A percentile compares a stretch with the other conserved stretches of the same genome.
These are phyloP conservation scores for Thermothielavioides terrestris DNA, from an alignment of 495 filamentous ascomycete genomes.

Conservation along the genomic window DNA sequence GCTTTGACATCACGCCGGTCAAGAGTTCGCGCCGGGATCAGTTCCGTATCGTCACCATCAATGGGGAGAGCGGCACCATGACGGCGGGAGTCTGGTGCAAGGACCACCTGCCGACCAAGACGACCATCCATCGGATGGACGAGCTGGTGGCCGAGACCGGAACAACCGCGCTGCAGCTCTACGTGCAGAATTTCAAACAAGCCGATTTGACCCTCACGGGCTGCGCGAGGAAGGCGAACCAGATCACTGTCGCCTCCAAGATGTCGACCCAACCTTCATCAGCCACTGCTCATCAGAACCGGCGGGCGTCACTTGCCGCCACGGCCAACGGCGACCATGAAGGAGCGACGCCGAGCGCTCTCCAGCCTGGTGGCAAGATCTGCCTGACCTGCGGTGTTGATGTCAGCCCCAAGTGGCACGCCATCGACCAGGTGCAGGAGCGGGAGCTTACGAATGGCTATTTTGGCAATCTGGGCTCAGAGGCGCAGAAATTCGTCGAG, in stretches of 20 bases:
- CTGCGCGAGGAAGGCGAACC: conserved; percentile 75
- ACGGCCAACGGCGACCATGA: conserved; percentile 21
- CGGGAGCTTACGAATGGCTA: conserved; percentile 36
- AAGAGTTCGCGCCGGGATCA: conserved; percentile 78
- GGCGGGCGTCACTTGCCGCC: conserved; percentile 33
- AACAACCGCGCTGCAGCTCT: conserved; percentile 73
- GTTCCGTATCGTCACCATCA: conserved; percentile 62
- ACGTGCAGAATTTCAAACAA: conserved; percentile 83
- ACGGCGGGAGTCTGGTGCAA: conserved; percentile 83
- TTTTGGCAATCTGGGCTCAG: conserved; percentile 28
- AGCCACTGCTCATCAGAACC: conserved; percentile 17
- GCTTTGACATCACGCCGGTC: conserved; percentile 83
- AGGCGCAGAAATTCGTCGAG: conserved; percentile 40
- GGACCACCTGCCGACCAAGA: conserved; percentile 62
- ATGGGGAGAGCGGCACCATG: conserved; percentile 66
- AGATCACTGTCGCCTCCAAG: conserved; percentile 35
- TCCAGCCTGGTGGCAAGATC: conserved; percentile 34
- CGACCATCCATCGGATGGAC: conserved; percentile 64
- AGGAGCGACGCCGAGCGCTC: conserved; percentile 7
- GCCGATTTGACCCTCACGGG: conserved; percentile 84
- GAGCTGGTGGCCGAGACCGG: conserved; percentile 57
- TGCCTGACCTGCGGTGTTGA: conserved; percentile 52
- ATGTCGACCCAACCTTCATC: conserved; percentile 19
- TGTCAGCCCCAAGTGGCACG: conserved; percentile 55
- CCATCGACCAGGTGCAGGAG: conserved; percentile 33